These are phyloP conservation scores for Cymbopogon citratus DNA, from an alignment of 176 grass and related monocot species.

Conservation along the genomic window DNA sequence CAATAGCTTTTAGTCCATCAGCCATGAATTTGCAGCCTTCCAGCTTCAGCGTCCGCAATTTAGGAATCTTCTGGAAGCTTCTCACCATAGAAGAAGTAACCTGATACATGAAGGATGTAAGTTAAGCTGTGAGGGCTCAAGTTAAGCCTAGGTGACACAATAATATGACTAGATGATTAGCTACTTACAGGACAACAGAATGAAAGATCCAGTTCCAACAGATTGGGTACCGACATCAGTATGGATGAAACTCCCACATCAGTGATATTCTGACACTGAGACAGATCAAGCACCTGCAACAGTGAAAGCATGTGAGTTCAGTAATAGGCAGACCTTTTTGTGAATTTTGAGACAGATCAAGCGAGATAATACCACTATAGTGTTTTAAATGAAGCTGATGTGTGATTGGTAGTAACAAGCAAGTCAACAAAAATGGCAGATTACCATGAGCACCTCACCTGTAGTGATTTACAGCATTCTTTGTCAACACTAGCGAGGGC, in stretches of 20 bases:
- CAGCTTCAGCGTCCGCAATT: conserved; percentile 57
- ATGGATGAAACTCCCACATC: conserved; percentile 46
- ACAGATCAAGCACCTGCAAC: conserved; percentile 73
- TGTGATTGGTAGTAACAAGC: not conserved
- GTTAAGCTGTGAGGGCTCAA: conserved; percentile 2
- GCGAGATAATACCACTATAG: no score
- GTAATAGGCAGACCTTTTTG: conserved; percentile 9
- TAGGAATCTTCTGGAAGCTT: conserved; percentile 40
- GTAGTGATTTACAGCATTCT: conserved; percentile 60
- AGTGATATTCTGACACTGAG: conserved; percentile 59
- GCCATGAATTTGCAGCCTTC: conserved; percentile 64
- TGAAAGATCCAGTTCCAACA: conserved; percentile 56
- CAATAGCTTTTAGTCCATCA: conserved; percentile 52
- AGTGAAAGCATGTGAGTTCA: not conserved
- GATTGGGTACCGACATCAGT: conserved; percentile 36
- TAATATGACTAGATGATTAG: not conserved
- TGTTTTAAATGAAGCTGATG: not conserved
- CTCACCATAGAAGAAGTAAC: conserved; percentile 41
- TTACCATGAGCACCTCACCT: conserved; percentile 51
- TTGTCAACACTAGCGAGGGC: conserved; percentile 41
- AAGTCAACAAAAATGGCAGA: not conserved
- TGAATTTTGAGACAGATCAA: no score
- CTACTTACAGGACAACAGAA: conserved; percentile 64
- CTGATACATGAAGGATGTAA: conserved; percentile 34
- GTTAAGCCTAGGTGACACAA: not conserved